Conservation (phyloP, 2,329 filamentous ascomycete species). For the Fusarium hostae region DNA sequence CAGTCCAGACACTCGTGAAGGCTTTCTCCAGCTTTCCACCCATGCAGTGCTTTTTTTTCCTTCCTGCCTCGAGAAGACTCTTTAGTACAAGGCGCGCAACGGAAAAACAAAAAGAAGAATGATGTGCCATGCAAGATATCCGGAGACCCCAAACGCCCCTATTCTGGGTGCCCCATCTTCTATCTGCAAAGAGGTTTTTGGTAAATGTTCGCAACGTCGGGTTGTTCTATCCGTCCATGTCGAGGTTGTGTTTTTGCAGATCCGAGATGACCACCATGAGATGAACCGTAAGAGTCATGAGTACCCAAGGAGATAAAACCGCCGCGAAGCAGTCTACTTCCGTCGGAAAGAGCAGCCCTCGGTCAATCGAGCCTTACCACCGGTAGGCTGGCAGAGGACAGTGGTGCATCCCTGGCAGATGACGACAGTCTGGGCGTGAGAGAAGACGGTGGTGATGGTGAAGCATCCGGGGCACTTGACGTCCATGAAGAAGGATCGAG, state of each 20-base stretch:
- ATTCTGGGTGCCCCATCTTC: constrained; percentile 74
- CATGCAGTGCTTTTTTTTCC: constrained; percentile 61
- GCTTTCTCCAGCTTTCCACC: constrained; percentile 68
- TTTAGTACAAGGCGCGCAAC: constrained; percentile 58
- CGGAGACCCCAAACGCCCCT: constrained; percentile 80
- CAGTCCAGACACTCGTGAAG: constrained; percentile 65
- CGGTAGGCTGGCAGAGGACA: constrained; percentile 98
- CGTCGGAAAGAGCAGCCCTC: constrained; percentile 99
- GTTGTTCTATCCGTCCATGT: constrained; percentile 62
- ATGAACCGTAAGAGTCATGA: constrained; percentile 63
- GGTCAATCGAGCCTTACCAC: constrained; percentile 98
- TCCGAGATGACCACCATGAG: constrained; percentile 66
- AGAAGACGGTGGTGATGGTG: constrained; percentile 99
- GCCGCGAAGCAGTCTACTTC: constrained; percentile 81
- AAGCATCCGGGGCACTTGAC: constrained; percentile 99
- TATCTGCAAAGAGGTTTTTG: constrained; percentile 69
- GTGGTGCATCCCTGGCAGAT: constrained; percentile 99
- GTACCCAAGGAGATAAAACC: constrained; percentile 61
- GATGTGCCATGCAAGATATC: constrained; percentile 80
- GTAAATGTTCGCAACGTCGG: constrained; percentile 56
- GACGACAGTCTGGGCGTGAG: constrained; percentile 99
- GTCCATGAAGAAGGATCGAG: constrained; percentile 99
- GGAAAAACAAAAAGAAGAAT: constrained; percentile 61
- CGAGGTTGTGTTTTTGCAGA: constrained; percentile 65
- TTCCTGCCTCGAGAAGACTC: constrained; percentile 56